Base-by-base conservation (phyloP, 2,329 filamentous ascomycete genomes). In the Epichloe gansuensis region DNA sequence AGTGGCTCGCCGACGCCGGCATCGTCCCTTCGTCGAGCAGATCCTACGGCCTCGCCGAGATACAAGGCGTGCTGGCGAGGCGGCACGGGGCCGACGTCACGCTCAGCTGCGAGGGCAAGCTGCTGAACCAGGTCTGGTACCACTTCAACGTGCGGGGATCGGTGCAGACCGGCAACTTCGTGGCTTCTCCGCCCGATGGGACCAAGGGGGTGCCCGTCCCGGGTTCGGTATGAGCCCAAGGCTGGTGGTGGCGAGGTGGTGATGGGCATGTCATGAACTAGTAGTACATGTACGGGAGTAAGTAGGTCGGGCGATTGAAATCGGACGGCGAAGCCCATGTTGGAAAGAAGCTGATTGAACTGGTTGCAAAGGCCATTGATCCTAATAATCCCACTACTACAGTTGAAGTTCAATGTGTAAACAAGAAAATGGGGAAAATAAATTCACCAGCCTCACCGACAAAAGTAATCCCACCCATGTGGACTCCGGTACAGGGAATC, bases 131-230 rank as follows among this genome's bases (percentile, higher is more conserved):
- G 63, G 69, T 80, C n/a, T 80, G 75, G 72, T 81, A 81, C 60
- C 80, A 85, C 63, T 87, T 78, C 72, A 80, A 84, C 58, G 70
- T 77, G 51, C 67, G 70, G 21, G 77, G 77, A 15, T 80, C 76
- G 39, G 65, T 83, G 2, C 76, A 83, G 60, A 73, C 71, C 3
- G 84, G 82, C 52, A 64, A 75, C 5, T 87, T 85, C 58, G 72
- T 81, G 35, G 66, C 82, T 11, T 66, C 77, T 3, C 69, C 74
- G 49, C 75, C 67, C 54, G 76, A 81, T 57, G 78, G 81, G 28
- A 72, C 75, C 8, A 77, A 73, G 48, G 81, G 81, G 21, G 78
- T 91, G 86, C 64, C 80, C 84, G 0, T 74, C 68, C 0, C 81
- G 80, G 3, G 80, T 90, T 63, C 78, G 78, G 61, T 88, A 88